Evolutionary conservation across 2,329 filamentous ascomycete genomes (phyloP), one percentile per base, ranked within the genome.

Genomic region (Shiraia sp.): DNA sequence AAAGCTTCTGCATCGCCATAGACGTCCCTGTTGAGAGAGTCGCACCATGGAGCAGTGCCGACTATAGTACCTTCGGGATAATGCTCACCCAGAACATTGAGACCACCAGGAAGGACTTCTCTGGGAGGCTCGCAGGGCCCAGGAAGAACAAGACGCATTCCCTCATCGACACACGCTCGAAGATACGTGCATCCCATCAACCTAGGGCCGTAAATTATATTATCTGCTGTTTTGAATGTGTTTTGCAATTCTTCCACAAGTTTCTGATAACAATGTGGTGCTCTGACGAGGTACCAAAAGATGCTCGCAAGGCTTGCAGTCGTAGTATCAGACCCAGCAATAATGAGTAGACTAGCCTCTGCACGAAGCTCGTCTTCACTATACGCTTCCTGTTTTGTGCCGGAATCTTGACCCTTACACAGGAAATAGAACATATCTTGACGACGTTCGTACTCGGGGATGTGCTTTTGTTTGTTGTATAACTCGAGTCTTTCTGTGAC

Each of bases 371-470:
- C 72, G 27, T 59, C 53, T 36, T 57, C 41, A 31, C 61, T 49
- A 52, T 69, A 61, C n/a, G 32, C 35, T 19, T 62, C 37, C n/a
- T 16, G 12, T 43, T 65, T 57, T 3, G 69, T 69, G 38, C 72
- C 55, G 2, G 69, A 64, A 55, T 77, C 65, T 51, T 66, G 62
- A 38, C 69, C 65, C 30, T 69, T 54, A 35, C 68, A 55, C 4
- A 72, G 58, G 61, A 75, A 62, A 44, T 72, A 56, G 55, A 71
- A 68, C 47, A 75, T 69, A 49, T 74, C 74, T 31, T n/a, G n/a
- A n/a, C 69, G 66, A 6, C 51, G 45, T n/a, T 43, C 45, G 23
- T 23, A 28, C 10, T 45, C 37, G 23, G 35, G 27, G 9, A 27
- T 36, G 14, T 33, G 31, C 17, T 49, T 40, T 15, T 47, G 28